Conservation (phyloP, 2,329 filamentous ascomycete species). For the Cercospora beticola region DNA sequence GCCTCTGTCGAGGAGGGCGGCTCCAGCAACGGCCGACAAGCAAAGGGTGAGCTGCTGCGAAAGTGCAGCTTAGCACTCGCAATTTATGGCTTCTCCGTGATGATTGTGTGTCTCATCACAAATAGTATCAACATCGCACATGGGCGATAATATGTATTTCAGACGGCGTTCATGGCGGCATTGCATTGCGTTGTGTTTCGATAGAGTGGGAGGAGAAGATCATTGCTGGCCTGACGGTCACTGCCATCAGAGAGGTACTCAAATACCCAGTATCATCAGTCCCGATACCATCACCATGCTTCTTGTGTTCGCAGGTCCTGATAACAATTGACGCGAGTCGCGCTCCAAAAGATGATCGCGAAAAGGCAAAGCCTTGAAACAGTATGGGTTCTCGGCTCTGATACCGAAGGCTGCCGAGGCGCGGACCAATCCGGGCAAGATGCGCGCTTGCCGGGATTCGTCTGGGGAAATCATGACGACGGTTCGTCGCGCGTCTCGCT, state of each 20-base stretch:
- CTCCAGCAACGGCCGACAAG: constrained; percentile 46
- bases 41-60: constrained; percentile 58
- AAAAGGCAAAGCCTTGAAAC: constrained; percentile 1
- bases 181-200: constrained; percentile 9
- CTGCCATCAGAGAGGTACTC: not conserved
- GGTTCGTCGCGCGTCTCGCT: not conserved
- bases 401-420: constrained; percentile 12
- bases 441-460: not conserved
- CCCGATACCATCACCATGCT: not conserved
- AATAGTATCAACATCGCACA: constrained; percentile 71
- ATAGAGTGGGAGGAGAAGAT: not conserved
- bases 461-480: constrained; percentile 15
- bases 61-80: constrained; percentile 72
- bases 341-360: not conserved
- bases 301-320: not conserved
- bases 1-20: constrained; percentile 50
- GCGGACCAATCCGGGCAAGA: not conserved
- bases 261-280: not conserved
- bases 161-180: constrained; percentile 11
- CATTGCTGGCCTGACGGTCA: not conserved
- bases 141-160: constrained; percentile 15
- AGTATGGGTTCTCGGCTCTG: constrained; percentile 1
- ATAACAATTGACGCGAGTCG: not conserved
- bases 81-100: constrained; percentile 81
- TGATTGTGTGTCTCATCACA: constrained; percentile 81